Evolutionary conservation across 202 grass and related monocot species (phyloP), one percentile per base, ranked within the genome.

Genomic region (Digitaria exilis): DNA sequence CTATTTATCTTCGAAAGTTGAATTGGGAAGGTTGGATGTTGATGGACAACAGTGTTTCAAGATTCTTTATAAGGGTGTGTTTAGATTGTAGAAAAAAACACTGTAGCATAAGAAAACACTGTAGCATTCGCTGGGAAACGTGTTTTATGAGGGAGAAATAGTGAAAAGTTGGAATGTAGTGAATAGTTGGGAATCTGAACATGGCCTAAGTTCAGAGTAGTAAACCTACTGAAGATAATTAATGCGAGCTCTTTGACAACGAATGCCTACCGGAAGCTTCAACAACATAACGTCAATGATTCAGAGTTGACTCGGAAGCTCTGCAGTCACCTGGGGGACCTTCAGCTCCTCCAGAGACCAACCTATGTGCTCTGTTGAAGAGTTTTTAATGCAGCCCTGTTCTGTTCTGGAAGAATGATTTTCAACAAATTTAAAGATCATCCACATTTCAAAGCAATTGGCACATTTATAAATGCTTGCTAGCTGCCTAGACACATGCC

Each of bases 261-360:
- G 62, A 63, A 84, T 63, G 61, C 18, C 30, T 29, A 79, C 41
- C 28, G 3, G 77, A 69, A 76, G 28, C 37, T 71, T 81, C 52
- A 35, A 73, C 65, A 51, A 55, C 24, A 82, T 18, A 51, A 73
- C 24, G 32, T 66, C 59, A 77, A 59, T 73, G 30, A 59, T 58
- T 80, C 15, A 67, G 3, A 70, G 64, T 63, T 85, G 63, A 70
- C 37, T 79, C 74, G 48, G 80, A 80, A n/a, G 12, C 71, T 35
- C 2, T 60, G 41, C 42, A 69, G 30, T 76, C 13, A 81, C 51
- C 29, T 14, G 19, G 43, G 19, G 30, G 5, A 35, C 44, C 8
- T 52, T 69, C 54, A 22, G 28, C 49, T 58, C 57, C 50, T 52
- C 21, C n/a, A 49, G 24, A 6, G 69, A 58, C 22, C 35, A 2